Conservation (phyloP, 306 rosid genomes). For the Alnus glutinosa region DNA sequence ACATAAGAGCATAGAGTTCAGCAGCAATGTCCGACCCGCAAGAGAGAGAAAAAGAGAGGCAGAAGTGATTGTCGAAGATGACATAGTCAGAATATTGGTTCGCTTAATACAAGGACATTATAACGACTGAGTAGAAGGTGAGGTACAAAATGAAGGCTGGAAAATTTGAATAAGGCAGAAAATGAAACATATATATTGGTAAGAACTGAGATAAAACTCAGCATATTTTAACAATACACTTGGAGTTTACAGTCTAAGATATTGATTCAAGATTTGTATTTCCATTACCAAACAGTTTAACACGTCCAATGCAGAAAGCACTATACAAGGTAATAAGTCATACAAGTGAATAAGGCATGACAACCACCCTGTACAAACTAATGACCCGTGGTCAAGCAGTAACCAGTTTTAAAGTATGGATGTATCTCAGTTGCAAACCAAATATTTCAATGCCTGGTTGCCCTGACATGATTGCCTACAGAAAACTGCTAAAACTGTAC, state of each 20-base stretch:
- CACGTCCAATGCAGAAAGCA: neutral
- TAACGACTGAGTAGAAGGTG: neutral
- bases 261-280: neutral
- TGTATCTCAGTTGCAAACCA: neutral
- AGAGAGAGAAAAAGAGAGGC: neutral
- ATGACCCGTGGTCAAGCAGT: neutral
- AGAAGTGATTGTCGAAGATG: neutral
- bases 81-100: neutral
- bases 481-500: neutral
- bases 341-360: neutral
- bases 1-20: neutral
- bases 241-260: neutral
- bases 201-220: neutral
- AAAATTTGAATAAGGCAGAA: neutral
- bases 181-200: neutral
- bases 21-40: neutral
- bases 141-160: neutral
- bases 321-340: neutral
- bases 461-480: neutral
- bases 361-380: neutral
- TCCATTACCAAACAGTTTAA: neutral
- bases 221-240: neutral
- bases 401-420: neutral
- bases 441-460: neutral
- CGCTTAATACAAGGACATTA: neutral